Evolutionary conservation across 1,284 basidiomycete genomes (phyloP), one percentile per base, ranked within the genome.

Genomic region (Mixia osmundae): DNA sequence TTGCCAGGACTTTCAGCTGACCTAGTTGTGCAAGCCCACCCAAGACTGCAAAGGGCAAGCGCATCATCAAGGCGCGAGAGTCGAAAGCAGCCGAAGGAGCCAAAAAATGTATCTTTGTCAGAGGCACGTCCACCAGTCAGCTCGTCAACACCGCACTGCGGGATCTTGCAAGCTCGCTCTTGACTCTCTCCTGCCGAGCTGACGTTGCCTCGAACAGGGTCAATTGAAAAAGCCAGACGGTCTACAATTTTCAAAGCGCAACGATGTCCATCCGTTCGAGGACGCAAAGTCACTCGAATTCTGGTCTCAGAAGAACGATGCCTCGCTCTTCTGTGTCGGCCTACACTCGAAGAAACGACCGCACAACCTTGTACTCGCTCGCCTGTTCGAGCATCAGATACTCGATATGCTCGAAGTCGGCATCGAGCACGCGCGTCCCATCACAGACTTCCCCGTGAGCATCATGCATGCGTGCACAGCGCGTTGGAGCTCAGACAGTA

Each of bases 361-460:
- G 11, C 68, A 95, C 52, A 75, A 79, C 37, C 56, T 99, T 39
- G 72, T 76, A 3, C 73, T 91, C 50, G 75, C 75, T 10, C 62
- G 91, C 37, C 85, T 76, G 66, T 97, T 76, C 49, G 77, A 94
- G 50, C 68, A 71, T 21, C 65, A 71, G 49, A 69, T 95, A 16
- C 62, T 97, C 50, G 91, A 99, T 56, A 87, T 94, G 77, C 67
- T 83, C 41, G 91, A 97, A 60, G 60, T 91, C 15, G 85, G 85
- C 4, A 71, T 97, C 16, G 74, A 83, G 34, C 66, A 62, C 24
- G 83, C 72, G 50, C 66, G 69, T 40, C 62, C 68, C 46, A 89
- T 95, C 75, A 53, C 62, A 9, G 68, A 70, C 28, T 77, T 91
- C 61, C 80, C 85, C 61, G 82, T 78, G 54, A 47, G 66, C 59